These are phyloP conservation scores for Mycena albidolilacea DNA, from an alignment of 768 basidiomycete species.

Conservation along the genomic window DNA sequence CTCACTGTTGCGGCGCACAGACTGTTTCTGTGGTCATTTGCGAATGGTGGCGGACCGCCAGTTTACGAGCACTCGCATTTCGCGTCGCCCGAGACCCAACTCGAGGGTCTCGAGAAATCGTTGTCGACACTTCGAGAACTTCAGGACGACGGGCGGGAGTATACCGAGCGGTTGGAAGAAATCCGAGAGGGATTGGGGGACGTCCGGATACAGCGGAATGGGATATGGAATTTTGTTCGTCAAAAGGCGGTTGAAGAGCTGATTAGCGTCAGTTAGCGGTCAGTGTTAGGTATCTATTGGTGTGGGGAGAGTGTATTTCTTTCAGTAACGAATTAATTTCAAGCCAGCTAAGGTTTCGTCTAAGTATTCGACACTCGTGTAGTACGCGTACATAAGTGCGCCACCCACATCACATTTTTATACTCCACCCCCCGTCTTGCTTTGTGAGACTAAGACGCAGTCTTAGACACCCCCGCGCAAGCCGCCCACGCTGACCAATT, in stretches of 20 bases:
- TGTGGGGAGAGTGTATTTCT: too few species aligned
- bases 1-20: slow-evolving; percentile 76
- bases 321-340: too few species aligned
- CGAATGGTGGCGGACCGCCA: slow-evolving; percentile 59
- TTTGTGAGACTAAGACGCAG: neutral
- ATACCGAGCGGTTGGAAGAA: slow-evolving; percentile 87
- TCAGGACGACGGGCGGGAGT: slow-evolving; percentile 90
- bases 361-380: slow-evolving; percentile 38
- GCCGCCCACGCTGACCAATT: slow-evolving; percentile 21
- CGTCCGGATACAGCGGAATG: slow-evolving; percentile 77
- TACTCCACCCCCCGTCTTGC: neutral
- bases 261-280: slow-evolving; percentile 40
- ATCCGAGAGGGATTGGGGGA: slow-evolving; percentile 87
- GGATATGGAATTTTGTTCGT: slow-evolving; percentile 84
- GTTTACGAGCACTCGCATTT: slow-evolving; percentile 76
- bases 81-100: slow-evolving; percentile 74
- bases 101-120: slow-evolving; percentile 81
- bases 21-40: slow-evolving; percentile 70
- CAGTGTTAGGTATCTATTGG: too few species aligned
- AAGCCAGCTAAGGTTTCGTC: too few species aligned
- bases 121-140: slow-evolving; percentile 82
- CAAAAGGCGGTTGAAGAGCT: slow-evolving; percentile 82
- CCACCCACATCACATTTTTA: neutral
- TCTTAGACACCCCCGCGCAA: neutral
- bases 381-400: neutral